Conservation (phyloP, 495 filamentous ascomycete genomes). For the Aspergillus leporis region DNA sequence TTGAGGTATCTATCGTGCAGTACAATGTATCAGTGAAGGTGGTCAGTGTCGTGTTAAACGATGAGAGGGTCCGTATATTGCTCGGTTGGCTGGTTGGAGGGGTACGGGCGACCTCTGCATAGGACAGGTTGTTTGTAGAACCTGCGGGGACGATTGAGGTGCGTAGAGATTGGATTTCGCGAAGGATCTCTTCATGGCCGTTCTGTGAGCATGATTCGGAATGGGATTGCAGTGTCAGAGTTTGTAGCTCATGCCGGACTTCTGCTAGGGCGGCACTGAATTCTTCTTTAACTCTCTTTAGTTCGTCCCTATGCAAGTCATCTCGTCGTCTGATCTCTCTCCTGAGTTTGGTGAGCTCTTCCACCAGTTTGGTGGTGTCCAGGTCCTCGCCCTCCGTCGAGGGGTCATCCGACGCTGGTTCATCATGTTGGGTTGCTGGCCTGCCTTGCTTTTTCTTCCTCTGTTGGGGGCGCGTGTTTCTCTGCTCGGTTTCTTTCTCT, state of each 20-base stretch:
- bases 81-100: too few species aligned
- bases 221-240: conserved; percentile 17
- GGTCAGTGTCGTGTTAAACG: too few species aligned
- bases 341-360: conserved; percentile 26
- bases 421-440: conserved; percentile 17
- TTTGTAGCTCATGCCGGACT: conserved; percentile 18
- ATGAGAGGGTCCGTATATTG: too few species aligned
- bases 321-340: conserved; percentile 24
- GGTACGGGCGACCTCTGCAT: too few species aligned
- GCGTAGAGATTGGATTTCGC: neutral
- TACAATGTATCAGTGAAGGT: too few species aligned
- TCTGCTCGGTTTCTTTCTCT: conserved; percentile 1
- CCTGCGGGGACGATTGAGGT: too few species aligned
- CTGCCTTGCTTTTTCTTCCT: conserved; percentile 15
- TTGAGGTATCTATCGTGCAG: too few species aligned
- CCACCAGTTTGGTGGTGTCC: conserved; percentile 8
- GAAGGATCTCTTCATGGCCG: neutral
- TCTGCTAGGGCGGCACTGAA: conserved; percentile 19
- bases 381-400: conserved; percentile 24
- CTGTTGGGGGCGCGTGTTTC: conserved; percentile 13
- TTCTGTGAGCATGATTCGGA: conserved; percentile 2
- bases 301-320: conserved; percentile 23
- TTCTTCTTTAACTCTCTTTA: conserved; percentile 23
- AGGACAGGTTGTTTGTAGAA: too few species aligned
- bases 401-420: conserved; percentile 13